Evolutionary conservation across 345 rosid genomes (phyloP), one percentile per base, ranked within the genome.

Genomic region (Salix koriyanagi): DNA sequence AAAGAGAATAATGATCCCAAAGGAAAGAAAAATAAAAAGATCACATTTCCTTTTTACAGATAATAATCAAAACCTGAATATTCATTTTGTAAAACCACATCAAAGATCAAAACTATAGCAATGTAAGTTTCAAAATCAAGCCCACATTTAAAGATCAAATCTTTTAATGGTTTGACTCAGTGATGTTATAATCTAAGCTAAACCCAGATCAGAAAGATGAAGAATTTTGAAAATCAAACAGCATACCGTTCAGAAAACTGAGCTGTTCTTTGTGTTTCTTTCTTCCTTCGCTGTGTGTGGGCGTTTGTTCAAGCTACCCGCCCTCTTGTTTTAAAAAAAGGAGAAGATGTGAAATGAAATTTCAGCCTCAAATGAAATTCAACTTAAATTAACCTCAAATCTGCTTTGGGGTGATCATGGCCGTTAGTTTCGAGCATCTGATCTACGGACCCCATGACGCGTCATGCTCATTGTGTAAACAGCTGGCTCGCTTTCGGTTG

Each of bases 401-500:
- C 75, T 58, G 16, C 14, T 75, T 25, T 50, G 30, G 8, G 7
- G 1, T 54, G 14, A 87, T 89, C 90, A 12, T 56, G 76, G 65
- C 88, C 90, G 90, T 85, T 73, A 71, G 65, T 79, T 73, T 65
- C 32, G 25, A 2, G 14, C 32, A 15, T 30, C 25, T 19, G 34
- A 78, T 82, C 69, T 42, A 56, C 76, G 64, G 79, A 50, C 82
- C 74, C 82, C 67, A 44, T 76, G 71, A 71, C 75, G 75, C 70
- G 68, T 84, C 88, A 78, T 70, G 58, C 77, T 73, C 44, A 7
- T 23, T 58, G 50, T 52, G 61, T 21, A 70, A 70, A 82, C 85
- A 85, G 89, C 87, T 86, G 88, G 82, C 83, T 76, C 61, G 16
- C 85, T 84, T 83, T 71, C 82, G 79, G 73, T 58, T 50, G 65